Percentiles rank a stretch among this genome's conserved stretches.
Conservation (phyloP, 257 asterid genomes). For the Lycium ferocissimum region DNA sequence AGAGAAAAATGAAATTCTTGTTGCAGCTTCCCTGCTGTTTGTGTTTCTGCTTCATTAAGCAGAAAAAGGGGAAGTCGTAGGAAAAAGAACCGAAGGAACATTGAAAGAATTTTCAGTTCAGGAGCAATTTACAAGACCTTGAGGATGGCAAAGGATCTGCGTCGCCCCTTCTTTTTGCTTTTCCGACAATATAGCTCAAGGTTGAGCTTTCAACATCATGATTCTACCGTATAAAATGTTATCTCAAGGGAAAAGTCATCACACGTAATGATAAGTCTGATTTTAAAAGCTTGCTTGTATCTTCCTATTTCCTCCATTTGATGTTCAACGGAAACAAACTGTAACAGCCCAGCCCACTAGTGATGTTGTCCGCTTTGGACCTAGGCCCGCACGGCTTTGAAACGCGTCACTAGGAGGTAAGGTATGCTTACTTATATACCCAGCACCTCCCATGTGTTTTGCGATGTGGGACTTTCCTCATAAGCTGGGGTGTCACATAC, state of each 20-base stretch:
- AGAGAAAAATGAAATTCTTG: slow-evolving; percentile 49
- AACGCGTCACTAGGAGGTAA: no score
- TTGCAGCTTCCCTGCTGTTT: slow-evolving; percentile 54
- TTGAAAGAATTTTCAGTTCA: slow-evolving; percentile 23
- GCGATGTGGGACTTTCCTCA: no score
- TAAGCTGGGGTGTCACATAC: no score
- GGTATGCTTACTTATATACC: no score
- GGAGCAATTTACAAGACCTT: not conserved
- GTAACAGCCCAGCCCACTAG: no score
- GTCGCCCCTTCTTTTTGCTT: not conserved
- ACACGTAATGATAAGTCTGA: slow-evolving; percentile 23
- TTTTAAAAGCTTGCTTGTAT: slow-evolving; percentile 39
- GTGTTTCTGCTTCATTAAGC: slow-evolving; percentile 65
- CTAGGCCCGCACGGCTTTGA: no score
- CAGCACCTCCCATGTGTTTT: no score
- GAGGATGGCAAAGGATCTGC: not conserved
- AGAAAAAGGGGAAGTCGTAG: slow-evolving; percentile 42
- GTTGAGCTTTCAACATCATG: not conserved
- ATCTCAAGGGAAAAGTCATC: not conserved
- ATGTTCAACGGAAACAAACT: slow-evolving; percentile 67
- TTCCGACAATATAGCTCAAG: not conserved
- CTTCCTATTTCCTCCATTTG: slow-evolving; percentile 79
- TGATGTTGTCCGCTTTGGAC: no score
- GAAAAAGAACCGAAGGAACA: slow-evolving; percentile 35
- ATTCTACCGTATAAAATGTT: not conserved